Evolutionary conservation across 1,284 basidiomycete genomes (phyloP).

Genomic region (Cryptococcus hybrid): DNA sequence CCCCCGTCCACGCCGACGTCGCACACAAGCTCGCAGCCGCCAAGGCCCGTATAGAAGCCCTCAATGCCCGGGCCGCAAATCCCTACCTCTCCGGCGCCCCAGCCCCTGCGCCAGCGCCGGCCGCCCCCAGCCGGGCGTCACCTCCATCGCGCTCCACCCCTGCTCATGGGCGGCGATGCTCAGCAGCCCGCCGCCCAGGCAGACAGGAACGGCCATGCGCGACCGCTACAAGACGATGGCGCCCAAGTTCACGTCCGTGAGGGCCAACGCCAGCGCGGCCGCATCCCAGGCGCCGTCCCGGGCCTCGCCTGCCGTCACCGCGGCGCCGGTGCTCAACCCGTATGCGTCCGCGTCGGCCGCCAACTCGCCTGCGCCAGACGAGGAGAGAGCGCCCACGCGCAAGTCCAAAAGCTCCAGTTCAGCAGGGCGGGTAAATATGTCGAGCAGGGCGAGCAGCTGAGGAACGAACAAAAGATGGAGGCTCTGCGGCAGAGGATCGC

Average conservation of each 20-base stretch:
- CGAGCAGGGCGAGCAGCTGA: constrained; percentile 74
- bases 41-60: constrained; percentile 71
- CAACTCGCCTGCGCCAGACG: constrained; percentile 34
- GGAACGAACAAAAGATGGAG: constrained; percentile 80
- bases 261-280: constrained; percentile 57
- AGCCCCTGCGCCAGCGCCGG: no score
- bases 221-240: constrained; percentile 88
- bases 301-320: constrained; percentile 50
- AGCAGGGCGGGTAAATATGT: constrained; percentile 89
- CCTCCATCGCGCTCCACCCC: constrained; percentile 70
- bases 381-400: constrained; percentile 55
- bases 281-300: constrained; percentile 22
- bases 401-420: constrained; percentile 68
- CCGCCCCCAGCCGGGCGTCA: constrained; percentile 17
- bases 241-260: constrained; percentile 93
- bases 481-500: constrained; percentile 89
- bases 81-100: constrained; percentile 29
- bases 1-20: constrained; percentile 45
- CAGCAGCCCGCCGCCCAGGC: constrained; percentile 36
- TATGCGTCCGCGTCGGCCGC: constrained; percentile 57
- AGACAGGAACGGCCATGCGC: constrained; percentile 41
- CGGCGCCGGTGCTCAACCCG: constrained; percentile 60
- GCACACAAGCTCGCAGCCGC: constrained; percentile 71
- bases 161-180: constrained; percentile 65
- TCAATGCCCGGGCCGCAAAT: constrained; percentile 59